Evolutionary conservation across 2,329 filamentous ascomycete genomes (phyloP).

Genomic region (Pseudocercospora fuligena): DNA sequence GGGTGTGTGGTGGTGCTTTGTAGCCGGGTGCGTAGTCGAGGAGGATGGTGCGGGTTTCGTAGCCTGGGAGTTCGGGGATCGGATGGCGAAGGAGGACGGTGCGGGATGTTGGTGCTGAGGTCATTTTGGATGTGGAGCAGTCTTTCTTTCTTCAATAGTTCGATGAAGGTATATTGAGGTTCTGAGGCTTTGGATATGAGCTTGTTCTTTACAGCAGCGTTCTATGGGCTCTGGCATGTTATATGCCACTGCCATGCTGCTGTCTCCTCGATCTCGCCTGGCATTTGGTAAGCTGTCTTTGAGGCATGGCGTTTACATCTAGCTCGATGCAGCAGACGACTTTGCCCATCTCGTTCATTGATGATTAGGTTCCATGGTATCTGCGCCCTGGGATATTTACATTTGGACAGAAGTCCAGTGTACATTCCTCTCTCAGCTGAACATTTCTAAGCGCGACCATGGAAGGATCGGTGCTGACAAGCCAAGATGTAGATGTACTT

Average conservation of each 20-base stretch:
- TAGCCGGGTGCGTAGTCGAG: conserved; percentile 11
- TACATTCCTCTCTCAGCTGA: not conserved
- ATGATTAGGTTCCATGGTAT: not conserved
- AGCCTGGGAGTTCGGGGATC: conserved; percentile 14
- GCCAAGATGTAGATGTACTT: not conserved
- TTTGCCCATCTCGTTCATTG: not conserved
- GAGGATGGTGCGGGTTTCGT: conserved; percentile 6
- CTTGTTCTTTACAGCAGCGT: not conserved
- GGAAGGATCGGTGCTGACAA: not conserved
- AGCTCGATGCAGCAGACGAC: not conserved
- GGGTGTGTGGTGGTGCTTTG: conserved; percentile 9
- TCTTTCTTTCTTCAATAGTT: not conserved
- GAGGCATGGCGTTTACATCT: not conserved
- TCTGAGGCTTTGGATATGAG: not conserved
- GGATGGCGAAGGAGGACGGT: conserved; percentile 8
- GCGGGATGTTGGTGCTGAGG: not conserved
- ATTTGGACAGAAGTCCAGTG: too few relatives aligned
- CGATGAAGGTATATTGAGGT: not conserved
- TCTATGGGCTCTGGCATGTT: not conserved
- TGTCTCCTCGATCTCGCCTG: not conserved
- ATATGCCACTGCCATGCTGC: not conserved
- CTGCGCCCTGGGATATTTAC: not conserved
- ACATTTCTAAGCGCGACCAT: not conserved
- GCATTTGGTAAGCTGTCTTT: not conserved
- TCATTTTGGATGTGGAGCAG: not conserved